phyloP scores from a whole-genome alignment of 2,329 filamentous ascomycete species.

The Didymella exigua region DNA sequence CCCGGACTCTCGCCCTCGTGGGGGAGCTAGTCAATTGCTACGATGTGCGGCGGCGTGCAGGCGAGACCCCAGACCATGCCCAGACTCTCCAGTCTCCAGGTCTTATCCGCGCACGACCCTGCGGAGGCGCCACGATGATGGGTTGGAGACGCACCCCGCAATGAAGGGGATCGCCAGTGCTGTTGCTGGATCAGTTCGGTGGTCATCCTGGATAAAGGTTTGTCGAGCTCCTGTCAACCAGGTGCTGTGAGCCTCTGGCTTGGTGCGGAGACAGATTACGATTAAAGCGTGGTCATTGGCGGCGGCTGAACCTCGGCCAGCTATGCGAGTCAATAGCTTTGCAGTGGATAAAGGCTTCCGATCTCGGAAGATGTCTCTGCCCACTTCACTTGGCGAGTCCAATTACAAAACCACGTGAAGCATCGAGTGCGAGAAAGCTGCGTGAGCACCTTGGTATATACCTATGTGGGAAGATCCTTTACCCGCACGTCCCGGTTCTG shows the following conservation, averaged over 20 bases:
- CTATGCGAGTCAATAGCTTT: conserved; percentile 2
- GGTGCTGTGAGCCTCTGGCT: conserved; percentile 3
- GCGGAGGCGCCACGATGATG: conserved; percentile 10
- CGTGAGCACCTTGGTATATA: conserved; percentile 2
- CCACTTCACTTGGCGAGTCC: conserved; percentile 10
- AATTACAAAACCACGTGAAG: conserved; percentile 10
- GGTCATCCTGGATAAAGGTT: conserved; percentile 12
- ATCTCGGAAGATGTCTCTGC: conserved; percentile 20
- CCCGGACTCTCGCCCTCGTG: conserved; percentile 19
- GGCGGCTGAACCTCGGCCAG: not conserved
- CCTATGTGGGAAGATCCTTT: conserved; percentile 12
- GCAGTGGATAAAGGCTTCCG: conserved; percentile 14
- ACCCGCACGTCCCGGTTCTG: not conserved
- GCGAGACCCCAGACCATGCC: conserved; percentile 15
- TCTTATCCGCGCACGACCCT: conserved; percentile 14
- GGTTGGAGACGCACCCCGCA: conserved; percentile 16
- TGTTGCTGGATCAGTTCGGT: not conserved
- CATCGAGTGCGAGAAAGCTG: not conserved
- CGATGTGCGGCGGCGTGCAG: conserved; percentile 8
- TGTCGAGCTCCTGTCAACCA: not conserved
- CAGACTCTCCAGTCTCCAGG: conserved; percentile 14
- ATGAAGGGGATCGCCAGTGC: conserved; percentile 6
- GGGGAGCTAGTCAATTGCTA: conserved; percentile 15
- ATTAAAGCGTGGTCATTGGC: conserved; percentile 1
- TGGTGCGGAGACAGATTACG: conserved; percentile 7